Percentiles rank a stretch among this genome's conserved stretches.
phyloP scores from a whole-genome alignment of 495 filamentous ascomycete genomes.

The Trichoderma virens region DNA sequence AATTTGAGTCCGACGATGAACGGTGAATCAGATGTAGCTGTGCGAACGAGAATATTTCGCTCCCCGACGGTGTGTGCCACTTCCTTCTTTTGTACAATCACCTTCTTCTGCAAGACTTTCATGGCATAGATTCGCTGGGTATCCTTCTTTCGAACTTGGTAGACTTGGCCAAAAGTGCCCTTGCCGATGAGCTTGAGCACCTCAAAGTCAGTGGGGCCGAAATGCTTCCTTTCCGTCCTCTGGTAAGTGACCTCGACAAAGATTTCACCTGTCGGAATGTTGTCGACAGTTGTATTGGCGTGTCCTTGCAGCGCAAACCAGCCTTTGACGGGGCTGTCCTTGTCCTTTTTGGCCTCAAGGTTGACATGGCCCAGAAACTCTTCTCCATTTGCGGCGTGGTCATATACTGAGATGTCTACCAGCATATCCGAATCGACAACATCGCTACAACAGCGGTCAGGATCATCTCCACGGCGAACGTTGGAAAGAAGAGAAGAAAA shows the following conservation, averaged over 20 bases:
- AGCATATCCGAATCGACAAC: slow-evolving; percentile 88
- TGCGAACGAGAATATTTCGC: slow-evolving; percentile 92
- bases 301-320: slow-evolving; percentile 76
- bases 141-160: slow-evolving; percentile 98
- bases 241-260: slow-evolving; percentile 80
- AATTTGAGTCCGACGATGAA: slow-evolving; percentile 99
- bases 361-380: slow-evolving; percentile 88
- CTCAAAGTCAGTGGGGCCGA: slow-evolving; percentile 93
- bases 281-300: slow-evolving; percentile 44
- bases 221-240: slow-evolving; percentile 83
- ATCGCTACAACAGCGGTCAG: slow-evolving; percentile 51
- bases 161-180: slow-evolving; percentile 98
- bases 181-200: slow-evolving; percentile 95
- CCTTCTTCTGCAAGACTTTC: slow-evolving; percentile 98
- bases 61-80: slow-evolving; percentile 95
- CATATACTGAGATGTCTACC: slow-evolving; percentile 90
- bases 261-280: slow-evolving; percentile 78
- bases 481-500: too few species aligned
- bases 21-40: slow-evolving; percentile 88
- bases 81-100: slow-evolving; percentile 99
- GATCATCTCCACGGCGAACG: too few species aligned
- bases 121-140: slow-evolving; percentile 95
- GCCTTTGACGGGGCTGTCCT: slow-evolving; percentile 63
- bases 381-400: slow-evolving; percentile 69
- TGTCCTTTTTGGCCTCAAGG: slow-evolving; percentile 58